Evolutionary conservation across 148 eudicot species (phyloP), one percentile per base, ranked within the genome.

Genomic region (Cornus florida): DNA sequence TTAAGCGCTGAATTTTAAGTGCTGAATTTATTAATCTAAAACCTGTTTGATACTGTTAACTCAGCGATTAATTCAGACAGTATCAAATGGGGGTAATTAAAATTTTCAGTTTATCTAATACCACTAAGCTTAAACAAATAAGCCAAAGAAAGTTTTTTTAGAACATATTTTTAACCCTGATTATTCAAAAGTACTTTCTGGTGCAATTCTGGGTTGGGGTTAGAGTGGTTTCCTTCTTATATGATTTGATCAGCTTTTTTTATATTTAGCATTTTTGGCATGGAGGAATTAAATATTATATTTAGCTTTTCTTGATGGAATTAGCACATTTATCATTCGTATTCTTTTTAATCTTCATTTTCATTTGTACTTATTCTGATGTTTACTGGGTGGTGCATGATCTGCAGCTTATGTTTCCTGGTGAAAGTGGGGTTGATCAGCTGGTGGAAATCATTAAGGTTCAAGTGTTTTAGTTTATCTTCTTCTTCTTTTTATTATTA

Each of bases 361-460:
- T 38, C 32, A 31, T 68, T 19, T 70, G 50, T n/a, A 19, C 74
- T n/a, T 9, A 56, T 74, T 72, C 77, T 77, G 68, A 86, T 70
- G 20, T 33, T 53, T 69, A 70, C 72, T 81, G 70, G 67, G 2
- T 83, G 23, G 78, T 57, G 43, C 41, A 75, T 79, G 32, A 73
- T 82, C 16, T 86, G 86, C 93, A 96, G 99, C 98, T 97, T 69
- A 71, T 96, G 62, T 96, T 96, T 88, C 99, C 98, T 12, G 99
- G 99, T 28, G 99, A 96, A 89, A 94, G 95, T 82, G 97, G 99
- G 64, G 97, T 94, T 77, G 99, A 96, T 86, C 99, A 96, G 84
- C 90, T 94, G 77, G 97, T 94, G 69, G 99, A 96, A 77, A 92
- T 96, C 32, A 94, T 96, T 66, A 96, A 96, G 98, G 99, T 92